A percentile compares a stretch with the other conserved stretches of the same genome.
Evolutionary conservation across 768 basidiomycete genomes (phyloP).

Genomic region (Lactifluus echinatus): DNA sequence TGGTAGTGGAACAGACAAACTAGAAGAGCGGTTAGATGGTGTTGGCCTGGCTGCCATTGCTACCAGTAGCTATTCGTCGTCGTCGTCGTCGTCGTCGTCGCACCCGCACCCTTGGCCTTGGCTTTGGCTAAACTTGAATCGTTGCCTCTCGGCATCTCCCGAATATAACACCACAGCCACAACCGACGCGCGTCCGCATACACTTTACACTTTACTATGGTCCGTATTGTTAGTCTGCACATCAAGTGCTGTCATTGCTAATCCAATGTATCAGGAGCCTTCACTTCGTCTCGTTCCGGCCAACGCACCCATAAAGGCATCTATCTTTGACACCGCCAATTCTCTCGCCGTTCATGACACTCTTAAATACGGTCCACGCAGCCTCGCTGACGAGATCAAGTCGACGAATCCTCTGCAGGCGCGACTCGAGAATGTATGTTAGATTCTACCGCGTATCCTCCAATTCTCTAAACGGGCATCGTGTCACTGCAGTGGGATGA

Average conservation of each 20-base stretch:
- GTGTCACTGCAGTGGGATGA: constrained; percentile 69
- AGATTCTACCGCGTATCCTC: not conserved
- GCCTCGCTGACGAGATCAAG: constrained; percentile 66
- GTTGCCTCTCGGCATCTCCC: constrained; percentile 4
- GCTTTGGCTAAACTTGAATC: too few species aligned
- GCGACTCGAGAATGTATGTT: constrained; percentile 68
- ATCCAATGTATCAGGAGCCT: constrained; percentile 29
- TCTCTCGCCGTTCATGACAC: constrained; percentile 82
- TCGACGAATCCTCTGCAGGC: constrained; percentile 52
- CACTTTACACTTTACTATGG: constrained; percentile 6
- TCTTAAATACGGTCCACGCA: constrained; percentile 76
- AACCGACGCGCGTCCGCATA: constrained; percentile 3
- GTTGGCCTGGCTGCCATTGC: constrained; percentile 32
- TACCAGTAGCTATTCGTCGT: not conserved
- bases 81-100: not conserved
- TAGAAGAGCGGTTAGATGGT: constrained; percentile 53
- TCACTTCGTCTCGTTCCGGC: constrained; percentile 61
- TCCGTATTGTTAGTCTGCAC: not conserved
- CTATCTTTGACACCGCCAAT: constrained; percentile 60
- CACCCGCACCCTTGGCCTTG: too few species aligned
- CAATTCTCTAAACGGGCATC: not conserved
- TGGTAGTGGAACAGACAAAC: constrained; percentile 56
- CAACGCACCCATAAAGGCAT: constrained; percentile 45
- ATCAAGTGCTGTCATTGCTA: not conserved
- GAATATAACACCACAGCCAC: not conserved